Evolutionary conservation across 1,139 yeast species (phyloP).

Genomic region (Candida frijolesensis): DNA sequence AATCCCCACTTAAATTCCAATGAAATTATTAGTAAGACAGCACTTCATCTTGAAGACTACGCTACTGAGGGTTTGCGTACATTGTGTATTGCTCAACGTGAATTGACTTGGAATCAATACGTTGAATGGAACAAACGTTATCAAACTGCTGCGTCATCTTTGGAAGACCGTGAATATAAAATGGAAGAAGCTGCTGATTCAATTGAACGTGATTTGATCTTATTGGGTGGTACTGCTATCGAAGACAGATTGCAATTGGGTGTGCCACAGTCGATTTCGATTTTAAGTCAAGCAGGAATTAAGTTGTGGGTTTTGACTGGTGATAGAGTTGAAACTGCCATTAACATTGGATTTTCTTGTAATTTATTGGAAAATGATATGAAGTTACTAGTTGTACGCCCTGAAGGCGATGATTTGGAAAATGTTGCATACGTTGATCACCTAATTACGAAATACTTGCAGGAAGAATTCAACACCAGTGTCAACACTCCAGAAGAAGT

Average conservation of each 20-base stretch:
- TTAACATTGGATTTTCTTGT: constrained; percentile 96
- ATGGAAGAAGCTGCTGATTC: constrained; percentile 80
- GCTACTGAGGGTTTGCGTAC: constrained; percentile 98
- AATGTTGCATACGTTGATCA: constrained; percentile 32
- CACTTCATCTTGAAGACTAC: constrained; percentile 83
- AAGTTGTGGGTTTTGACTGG: constrained; percentile 98
- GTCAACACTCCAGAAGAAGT: constrained; percentile 23
- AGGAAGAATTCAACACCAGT: constrained; percentile 41
- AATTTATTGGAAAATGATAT: constrained; percentile 82
- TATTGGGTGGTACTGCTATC: constrained; percentile 96
- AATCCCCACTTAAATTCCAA: constrained; percentile 36
- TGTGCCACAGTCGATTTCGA: constrained; percentile 90
- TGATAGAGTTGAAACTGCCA: constrained; percentile 97
- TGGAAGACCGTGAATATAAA: constrained; percentile 73
- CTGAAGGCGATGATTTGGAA: constrained; percentile 29
- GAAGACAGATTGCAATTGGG: constrained; percentile 96
- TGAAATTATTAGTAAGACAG: constrained; percentile 49
- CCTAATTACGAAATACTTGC: constrained; percentile 40
- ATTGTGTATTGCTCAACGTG: constrained; percentile 85
- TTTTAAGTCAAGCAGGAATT: constrained; percentile 86
- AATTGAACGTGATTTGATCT: constrained; percentile 69
- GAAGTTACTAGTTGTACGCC: constrained; percentile 75
- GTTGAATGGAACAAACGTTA: constrained; percentile 69
- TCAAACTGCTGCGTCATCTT: constrained; percentile 74
- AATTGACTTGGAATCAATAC: constrained; percentile 62